phyloP scores from a whole-genome alignment of 2,329 filamentous ascomycete genomes.

The Ramularia endophylla region DNA sequence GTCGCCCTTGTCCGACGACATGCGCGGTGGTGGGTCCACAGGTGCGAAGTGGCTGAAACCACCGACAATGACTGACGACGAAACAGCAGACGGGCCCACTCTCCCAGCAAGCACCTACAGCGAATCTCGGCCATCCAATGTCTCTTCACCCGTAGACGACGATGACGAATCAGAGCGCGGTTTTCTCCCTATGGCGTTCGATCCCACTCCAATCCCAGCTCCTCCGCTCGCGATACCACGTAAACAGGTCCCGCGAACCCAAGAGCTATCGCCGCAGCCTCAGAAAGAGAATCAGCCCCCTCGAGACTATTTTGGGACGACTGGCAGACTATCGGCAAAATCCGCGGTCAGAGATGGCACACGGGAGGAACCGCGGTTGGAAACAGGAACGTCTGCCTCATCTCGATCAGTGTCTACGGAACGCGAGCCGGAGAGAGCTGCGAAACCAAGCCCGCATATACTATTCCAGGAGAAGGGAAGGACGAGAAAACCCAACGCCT shows the following conservation, averaged over 20 bases:
- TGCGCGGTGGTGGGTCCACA: conserved; percentile 27
- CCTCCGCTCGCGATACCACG: conserved; percentile 21
- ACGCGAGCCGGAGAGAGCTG: conserved; percentile 29
- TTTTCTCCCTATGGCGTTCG: conserved; percentile 47
- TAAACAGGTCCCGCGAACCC: conserved; percentile 20
- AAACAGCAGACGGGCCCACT: conserved; percentile 52
- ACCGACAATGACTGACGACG: conserved; percentile 13
- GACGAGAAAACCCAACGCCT: conserved; percentile 39
- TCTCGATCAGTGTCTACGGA: conserved; percentile 44
- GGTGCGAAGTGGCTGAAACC: conserved; percentile 22
- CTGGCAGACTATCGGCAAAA: conserved; percentile 25
- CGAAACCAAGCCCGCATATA: conserved; percentile 70
- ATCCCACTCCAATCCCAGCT: conserved; percentile 38
- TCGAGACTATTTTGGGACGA: conserved; percentile 40
- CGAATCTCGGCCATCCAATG: conserved; percentile 67
- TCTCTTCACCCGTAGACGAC: conserved; percentile 54
- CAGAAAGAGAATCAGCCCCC: conserved; percentile 27
- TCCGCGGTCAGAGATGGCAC: conserved; percentile 36
- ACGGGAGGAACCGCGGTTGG: conserved; percentile 34
- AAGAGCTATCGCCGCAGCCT: conserved; percentile 22
- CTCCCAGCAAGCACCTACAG: conserved; percentile 72
- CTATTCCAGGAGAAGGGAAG: conserved; percentile 82
- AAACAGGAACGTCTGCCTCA: conserved; percentile 23
- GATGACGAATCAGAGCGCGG: conserved; percentile 50
- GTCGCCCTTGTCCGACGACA: conserved; percentile 32